Evolutionary conservation across 2,329 filamentous ascomycete species (phyloP).

Genomic region (Cladophialophora chaetospira): DNA sequence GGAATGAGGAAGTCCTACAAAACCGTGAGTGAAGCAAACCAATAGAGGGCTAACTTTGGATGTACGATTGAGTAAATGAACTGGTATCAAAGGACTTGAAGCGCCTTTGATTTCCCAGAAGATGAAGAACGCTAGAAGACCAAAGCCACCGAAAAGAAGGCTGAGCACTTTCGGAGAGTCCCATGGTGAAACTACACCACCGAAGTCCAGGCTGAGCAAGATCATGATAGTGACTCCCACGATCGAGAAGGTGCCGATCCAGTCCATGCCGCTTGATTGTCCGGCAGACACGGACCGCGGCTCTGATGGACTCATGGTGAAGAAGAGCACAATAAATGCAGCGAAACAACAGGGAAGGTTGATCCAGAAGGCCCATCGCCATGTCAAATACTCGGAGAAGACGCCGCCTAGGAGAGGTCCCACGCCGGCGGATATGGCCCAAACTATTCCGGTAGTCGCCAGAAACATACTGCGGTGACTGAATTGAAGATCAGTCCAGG

Average conservation of each 20-base stretch:
- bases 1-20: conserved; percentile 55
- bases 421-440: conserved; percentile 56
- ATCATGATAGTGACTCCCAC: conserved; percentile 81
- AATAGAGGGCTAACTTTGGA: conserved; percentile 52
- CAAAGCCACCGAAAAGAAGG: conserved; percentile 70
- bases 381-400: conserved; percentile 47
- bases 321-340: conserved; percentile 51
- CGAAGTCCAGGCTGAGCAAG: conserved; percentile 81
- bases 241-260: conserved; percentile 62
- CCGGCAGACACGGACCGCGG: conserved; percentile 50
- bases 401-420: conserved; percentile 57
- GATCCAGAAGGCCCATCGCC: conserved; percentile 60
- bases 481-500: neutral
- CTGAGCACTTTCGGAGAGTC: conserved; percentile 72
- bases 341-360: conserved; percentile 55
- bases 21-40: conserved; percentile 52
- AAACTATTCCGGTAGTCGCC: conserved; percentile 54
- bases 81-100: conserved; percentile 74
- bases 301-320: conserved; percentile 58
- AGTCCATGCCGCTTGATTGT: conserved; percentile 49
- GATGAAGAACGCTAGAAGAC: conserved; percentile 66
- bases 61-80: conserved; percentile 65
- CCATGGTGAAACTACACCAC: conserved; percentile 76
- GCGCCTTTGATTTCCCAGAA: conserved; percentile 72
- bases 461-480: conserved; percentile 52